Evolutionary conservation across 306 rosid genomes (phyloP).

Genomic region (Vigna mungo): DNA sequence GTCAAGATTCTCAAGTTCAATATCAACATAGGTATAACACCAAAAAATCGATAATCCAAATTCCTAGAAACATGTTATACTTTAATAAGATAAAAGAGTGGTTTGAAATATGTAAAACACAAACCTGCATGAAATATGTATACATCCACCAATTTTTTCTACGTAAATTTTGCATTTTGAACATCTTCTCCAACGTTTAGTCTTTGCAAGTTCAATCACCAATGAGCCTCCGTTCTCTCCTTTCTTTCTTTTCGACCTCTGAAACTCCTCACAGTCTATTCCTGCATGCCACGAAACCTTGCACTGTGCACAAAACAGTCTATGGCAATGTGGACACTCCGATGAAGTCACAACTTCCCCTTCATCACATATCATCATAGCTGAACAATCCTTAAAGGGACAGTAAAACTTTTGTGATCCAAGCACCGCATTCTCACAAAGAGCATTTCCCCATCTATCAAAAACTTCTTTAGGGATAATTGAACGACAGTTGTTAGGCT

Average conservation of each 20-base stretch:
- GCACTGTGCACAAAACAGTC: constrained; percentile 72
- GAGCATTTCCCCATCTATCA: constrained; percentile 65
- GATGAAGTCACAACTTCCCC: constrained; percentile 49
- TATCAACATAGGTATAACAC: too few species aligned
- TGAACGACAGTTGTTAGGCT: constrained; percentile 48
- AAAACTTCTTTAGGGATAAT: constrained; percentile 58
- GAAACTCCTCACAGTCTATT: constrained; percentile 54
- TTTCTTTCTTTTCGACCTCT: constrained; percentile 40
- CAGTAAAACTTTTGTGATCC: constrained; percentile 56
- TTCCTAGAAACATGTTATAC: too few species aligned
- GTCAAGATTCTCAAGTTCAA: too few species aligned
- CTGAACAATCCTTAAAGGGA: constrained; percentile 66
- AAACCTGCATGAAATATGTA: constrained; percentile 43
- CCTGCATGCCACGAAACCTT: constrained; percentile 68
- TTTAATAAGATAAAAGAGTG: too few species aligned
- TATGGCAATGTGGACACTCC: constrained; percentile 60
- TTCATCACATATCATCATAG: constrained; percentile 56
- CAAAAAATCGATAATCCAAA: too few species aligned
- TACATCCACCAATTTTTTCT: constrained; percentile 55
- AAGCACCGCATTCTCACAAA: constrained; percentile 56
- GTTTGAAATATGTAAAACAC: too few species aligned
- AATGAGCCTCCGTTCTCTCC: too few species aligned
- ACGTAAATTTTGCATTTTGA: constrained; percentile 59
- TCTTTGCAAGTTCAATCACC: constrained; percentile 59
- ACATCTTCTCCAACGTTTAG: constrained; percentile 62